phyloP scores from a whole-genome alignment of 257 asterid genomes.

The Nicotiana paniculata region DNA sequence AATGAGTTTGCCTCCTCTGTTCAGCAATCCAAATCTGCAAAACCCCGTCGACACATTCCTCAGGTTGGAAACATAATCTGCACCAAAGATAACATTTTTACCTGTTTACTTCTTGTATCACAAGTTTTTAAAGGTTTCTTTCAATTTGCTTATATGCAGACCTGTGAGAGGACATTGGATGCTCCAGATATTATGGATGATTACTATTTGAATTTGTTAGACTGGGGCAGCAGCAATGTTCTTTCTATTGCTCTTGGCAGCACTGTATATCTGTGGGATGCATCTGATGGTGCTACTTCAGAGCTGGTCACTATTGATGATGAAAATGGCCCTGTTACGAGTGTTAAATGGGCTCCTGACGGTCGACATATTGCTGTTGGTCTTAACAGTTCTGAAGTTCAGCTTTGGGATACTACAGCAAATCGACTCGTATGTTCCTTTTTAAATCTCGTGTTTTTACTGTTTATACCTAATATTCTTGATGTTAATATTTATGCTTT shows the following conservation, averaged over 20 bases:
- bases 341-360: conserved; percentile 95
- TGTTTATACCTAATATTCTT: background rate
- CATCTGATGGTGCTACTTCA: conserved; percentile 63
- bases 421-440: conserved; percentile 52
- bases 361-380: conserved; percentile 82
- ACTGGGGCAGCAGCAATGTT: conserved; percentile 93
- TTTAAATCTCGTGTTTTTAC: no score
- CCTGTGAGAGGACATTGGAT: conserved; percentile 88
- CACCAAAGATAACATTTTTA: background rate
- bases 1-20: conserved; percentile 35
- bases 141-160: conserved; percentile 36
- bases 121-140: background rate
- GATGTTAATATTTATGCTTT: background rate
- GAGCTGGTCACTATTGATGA: conserved; percentile 78
- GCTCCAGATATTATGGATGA: conserved; percentile 91
- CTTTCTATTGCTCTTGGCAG: conserved; percentile 84
- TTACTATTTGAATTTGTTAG: conserved; percentile 77
- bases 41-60: conserved; percentile 77
- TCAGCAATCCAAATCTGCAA: conserved; percentile 47
- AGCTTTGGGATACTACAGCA: conserved; percentile 87
- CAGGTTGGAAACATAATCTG: conserved; percentile 44
- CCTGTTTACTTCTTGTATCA: background rate
- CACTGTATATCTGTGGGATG: conserved; percentile 91
- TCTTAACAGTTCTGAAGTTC: conserved; percentile 73
- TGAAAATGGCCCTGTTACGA: conserved; percentile 79